Conservation (phyloP, 805 yeast genomes). For the Starmerella bacillaris region DNA sequence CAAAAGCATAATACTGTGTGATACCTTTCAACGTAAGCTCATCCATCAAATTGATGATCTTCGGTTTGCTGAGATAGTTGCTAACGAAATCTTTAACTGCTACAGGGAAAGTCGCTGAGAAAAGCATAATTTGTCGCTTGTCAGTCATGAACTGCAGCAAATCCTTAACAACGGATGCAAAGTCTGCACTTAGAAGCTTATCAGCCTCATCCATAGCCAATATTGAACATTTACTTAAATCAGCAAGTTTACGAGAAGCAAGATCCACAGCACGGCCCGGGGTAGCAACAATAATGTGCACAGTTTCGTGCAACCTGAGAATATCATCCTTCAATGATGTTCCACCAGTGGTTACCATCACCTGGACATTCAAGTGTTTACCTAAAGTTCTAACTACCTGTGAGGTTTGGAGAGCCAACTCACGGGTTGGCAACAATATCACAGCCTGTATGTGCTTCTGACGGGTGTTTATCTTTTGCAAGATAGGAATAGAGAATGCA, state of each 20-base stretch:
- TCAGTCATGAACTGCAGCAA: conserved; percentile 65
- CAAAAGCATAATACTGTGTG: conserved; percentile 95
- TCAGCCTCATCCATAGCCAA: conserved; percentile 99
- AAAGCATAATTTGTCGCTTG: conserved; percentile 66
- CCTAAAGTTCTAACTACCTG: conserved; percentile 94
- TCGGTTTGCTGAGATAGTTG: conserved; percentile 73
- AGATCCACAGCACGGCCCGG: conserved; percentile 94
- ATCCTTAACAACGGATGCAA: conserved; percentile 71
- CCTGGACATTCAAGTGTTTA: conserved; percentile 75
- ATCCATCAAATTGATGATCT: conserved; percentile 93
- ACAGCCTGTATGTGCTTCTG: conserved; percentile 73
- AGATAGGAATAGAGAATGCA: conserved; percentile 83
- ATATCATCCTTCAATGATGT: conserved; percentile 88
- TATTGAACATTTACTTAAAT: conserved; percentile 65
- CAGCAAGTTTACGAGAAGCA: conserved; percentile 75
- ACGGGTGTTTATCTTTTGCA: conserved; percentile 77
- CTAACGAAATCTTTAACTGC: conserved; percentile 88
- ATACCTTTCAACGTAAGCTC: conserved; percentile 91
- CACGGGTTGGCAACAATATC: conserved; percentile 92
- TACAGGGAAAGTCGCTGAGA: conserved; percentile 91
- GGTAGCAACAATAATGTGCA: conserved; percentile 88
- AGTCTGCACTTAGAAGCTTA: conserved; percentile 83
- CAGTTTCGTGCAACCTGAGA: conserved; percentile 77
- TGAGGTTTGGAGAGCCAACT: conserved; percentile 90
- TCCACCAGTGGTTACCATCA: conserved; percentile 98